Evolutionary conservation across 257 asterid species (phyloP), one percentile per base, ranked within the genome.

Genomic region (Nicotiana benthamiana): DNA sequence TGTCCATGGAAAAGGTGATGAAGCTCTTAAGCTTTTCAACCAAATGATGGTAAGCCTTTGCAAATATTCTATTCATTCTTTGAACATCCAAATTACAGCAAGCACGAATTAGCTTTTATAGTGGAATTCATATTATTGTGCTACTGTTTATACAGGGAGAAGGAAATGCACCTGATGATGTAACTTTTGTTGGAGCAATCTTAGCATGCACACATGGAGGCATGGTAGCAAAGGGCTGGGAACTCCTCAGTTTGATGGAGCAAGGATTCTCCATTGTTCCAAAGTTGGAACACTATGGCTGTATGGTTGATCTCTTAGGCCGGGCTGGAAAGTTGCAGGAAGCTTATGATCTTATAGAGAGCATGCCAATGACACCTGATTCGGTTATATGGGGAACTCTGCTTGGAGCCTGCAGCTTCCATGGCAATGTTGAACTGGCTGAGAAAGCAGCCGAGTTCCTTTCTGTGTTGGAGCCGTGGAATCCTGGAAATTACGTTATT

Each of bases 201-300:
- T 90, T 95, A 75, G 98, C 98, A 6, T 92, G 97, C 66, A 91
- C 98, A 9, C 98, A 95, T 68, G 97, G 96, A 80, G 90, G 97
- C 81, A 89, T 91, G 93, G 89, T 94, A 10, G 85, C 80, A 17
- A 82, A 82, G 77, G 96, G 93, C 77, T 57, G 90, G 52, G 86
- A 89, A 81, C 83, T 91, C 81, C 86, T 91, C 89, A 84, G 84
- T 24, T 83, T 83, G 57, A 90, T 93, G 94, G 88, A 81, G 68
- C 66, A 30, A 75, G 81, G 28, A 12, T 91, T 78, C 52, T 79
- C 48, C 56, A 82, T 86, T 43, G 43, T 43, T 62, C 91, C 93
- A 62, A 89, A 89, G 87, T 85, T 77, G 76, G 79, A 43, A 24
- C 80, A 83, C 13, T 60, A 56, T 5, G 82, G 98, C 80, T 94